A percentile compares a stretch with the other conserved stretches of the same genome.
Evolutionary conservation across 768 basidiomycete species (phyloP).

Genomic region (Candolleomyces aberdarensis): DNA sequence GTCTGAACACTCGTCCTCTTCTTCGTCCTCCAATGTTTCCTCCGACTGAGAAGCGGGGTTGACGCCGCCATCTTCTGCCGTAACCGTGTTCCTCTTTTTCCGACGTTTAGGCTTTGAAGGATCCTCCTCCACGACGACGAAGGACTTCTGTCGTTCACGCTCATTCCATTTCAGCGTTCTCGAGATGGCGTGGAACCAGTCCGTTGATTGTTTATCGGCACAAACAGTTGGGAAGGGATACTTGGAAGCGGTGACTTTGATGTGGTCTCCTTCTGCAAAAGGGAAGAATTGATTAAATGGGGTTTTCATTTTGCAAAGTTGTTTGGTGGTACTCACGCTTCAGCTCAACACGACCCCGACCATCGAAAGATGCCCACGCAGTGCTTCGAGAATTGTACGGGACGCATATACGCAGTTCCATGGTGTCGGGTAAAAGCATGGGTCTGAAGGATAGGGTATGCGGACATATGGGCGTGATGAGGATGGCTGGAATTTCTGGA

Average conservation of each 20-base stretch:
- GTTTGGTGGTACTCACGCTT: constrained; percentile 62
- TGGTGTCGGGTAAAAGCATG: constrained; percentile 97
- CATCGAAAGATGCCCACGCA: constrained; percentile 99
- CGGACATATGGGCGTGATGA: constrained; percentile 97
- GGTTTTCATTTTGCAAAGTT: neutral
- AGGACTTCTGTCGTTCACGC: constrained; percentile 96
- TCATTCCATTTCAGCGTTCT: constrained; percentile 99
- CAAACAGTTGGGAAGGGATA: constrained; percentile 99
- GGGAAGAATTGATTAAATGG: constrained; percentile 7
- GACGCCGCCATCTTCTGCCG: neutral
- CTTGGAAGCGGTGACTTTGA: constrained; percentile 95
- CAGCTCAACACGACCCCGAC: constrained; percentile 92
- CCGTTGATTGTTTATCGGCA: constrained; percentile 94
- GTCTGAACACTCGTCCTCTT: constrained; percentile 47
- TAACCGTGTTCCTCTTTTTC: constrained; percentile 15
- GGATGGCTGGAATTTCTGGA: constrained; percentile 93
- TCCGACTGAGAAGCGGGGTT: constrained; percentile 17
- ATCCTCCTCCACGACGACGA: constrained; percentile 94
- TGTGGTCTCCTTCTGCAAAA: constrained; percentile 91
- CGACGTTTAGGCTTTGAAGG: constrained; percentile 41
- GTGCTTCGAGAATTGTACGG: constrained; percentile 98
- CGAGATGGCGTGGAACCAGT: constrained; percentile 98
- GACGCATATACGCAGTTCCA: constrained; percentile 98
- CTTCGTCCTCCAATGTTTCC: constrained; percentile 39
- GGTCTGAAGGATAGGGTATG: constrained; percentile 98